Evolutionary conservation across 208 protist genomes (phyloP).

Genomic region (Novymonas esmeraldas): DNA sequence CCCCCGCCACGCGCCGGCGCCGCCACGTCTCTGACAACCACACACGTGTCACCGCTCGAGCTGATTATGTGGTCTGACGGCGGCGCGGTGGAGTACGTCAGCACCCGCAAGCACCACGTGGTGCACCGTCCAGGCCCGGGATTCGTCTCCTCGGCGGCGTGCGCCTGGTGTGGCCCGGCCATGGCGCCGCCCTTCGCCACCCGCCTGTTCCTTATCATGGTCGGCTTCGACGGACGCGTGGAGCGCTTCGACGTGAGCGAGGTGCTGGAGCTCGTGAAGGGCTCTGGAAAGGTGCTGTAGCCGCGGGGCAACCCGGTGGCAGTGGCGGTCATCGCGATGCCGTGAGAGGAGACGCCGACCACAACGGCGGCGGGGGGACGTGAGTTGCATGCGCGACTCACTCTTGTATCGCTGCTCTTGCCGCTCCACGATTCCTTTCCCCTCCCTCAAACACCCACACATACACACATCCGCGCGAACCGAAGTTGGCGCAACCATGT

Average conservation of each 20-base stretch:
- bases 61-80: slow-evolving; percentile 43
- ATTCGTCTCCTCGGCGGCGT: slow-evolving; percentile 28
- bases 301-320: too few species aligned
- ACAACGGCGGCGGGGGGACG: background rate
- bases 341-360: background rate
- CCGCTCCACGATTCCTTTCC: background rate
- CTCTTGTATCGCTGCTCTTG: too few species aligned
- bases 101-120: slow-evolving; percentile 5
- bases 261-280: slow-evolving; percentile 21
- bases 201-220: slow-evolving; percentile 38
- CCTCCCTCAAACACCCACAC: background rate
- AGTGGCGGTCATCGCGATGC: too few species aligned
- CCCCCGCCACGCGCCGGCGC: background rate
- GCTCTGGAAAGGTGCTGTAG: slow-evolving; percentile 10
- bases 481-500: too few species aligned
- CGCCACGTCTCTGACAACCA: background rate
- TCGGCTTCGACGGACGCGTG: slow-evolving; percentile 39
- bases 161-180: slow-evolving; percentile 14
- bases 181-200: slow-evolving; percentile 3
- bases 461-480: too few species aligned
- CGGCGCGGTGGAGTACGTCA: slow-evolving; percentile 33
- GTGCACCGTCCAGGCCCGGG: slow-evolving; percentile 28
- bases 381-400: too few species aligned
- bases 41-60: slow-evolving; percentile 21
- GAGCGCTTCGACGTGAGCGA: slow-evolving; percentile 43